These are phyloP conservation scores for Metroxylon sagu DNA, from an alignment of 176 grass and related monocot species.

Conservation along the genomic window DNA sequence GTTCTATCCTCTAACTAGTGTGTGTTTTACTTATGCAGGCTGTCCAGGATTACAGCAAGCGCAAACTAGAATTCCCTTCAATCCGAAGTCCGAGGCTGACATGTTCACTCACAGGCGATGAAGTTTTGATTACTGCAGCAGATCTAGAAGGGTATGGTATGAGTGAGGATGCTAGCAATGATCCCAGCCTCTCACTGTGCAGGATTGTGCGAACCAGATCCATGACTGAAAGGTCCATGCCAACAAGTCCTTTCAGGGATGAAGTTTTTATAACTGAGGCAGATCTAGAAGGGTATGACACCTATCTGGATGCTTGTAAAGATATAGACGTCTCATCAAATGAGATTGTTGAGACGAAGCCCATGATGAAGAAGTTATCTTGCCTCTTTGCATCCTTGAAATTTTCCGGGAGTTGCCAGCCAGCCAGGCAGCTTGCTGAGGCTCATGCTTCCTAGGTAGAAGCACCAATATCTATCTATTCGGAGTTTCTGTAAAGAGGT, in stretches of 20 bases:
- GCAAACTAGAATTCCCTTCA: constrained; percentile 26
- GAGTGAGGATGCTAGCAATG: constrained; percentile 38
- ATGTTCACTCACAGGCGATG: constrained; percentile 13
- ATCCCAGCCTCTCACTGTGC: constrained; percentile 35
- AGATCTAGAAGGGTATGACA: constrained; percentile 78
- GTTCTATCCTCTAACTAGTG: too few species aligned
- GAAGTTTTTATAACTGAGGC: constrained; percentile 61
- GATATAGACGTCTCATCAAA: constrained; percentile 16
- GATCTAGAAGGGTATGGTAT: constrained; percentile 23
- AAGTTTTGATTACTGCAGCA: constrained; percentile 8
- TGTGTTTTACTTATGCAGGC: constrained; percentile 30
- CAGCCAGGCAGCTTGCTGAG: constrained; percentile 38
- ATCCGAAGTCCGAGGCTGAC: constrained; percentile 14
- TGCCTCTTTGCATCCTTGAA: constrained; percentile 75
- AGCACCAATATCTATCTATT: background rate
- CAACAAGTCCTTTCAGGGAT: constrained; percentile 30
- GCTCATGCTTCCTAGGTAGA: constrained; percentile 43
- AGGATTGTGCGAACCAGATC: constrained; percentile 25
- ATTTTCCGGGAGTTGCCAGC: constrained; percentile 33
- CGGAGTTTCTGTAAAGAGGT: too few species aligned
- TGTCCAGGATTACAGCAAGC: constrained; percentile 53
- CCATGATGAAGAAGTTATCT: constrained; percentile 64
- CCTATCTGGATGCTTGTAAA: constrained; percentile 20
- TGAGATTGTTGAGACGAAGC: constrained; percentile 23
- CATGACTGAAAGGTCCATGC: background rate